Evolutionary conservation across 2,329 filamentous ascomycete species (phyloP), one percentile per base, ranked within the genome.

Genomic region (Botrytis aclada): DNA sequence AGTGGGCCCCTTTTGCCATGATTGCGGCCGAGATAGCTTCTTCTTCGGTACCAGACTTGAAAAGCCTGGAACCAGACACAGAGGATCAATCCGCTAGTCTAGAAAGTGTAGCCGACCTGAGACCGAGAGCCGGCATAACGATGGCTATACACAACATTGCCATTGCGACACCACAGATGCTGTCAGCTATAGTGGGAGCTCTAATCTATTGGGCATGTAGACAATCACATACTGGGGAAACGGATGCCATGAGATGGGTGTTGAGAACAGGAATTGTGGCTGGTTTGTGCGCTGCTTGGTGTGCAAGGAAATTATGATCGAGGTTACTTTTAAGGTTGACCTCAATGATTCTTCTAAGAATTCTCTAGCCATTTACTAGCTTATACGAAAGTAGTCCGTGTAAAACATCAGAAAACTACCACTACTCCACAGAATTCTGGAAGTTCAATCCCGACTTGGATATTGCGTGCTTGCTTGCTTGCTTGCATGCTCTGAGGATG

Each of bases 61-160:
- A 16, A 37, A 25, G 37, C 22, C 22, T 39, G 12, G 60, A 62
- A 62, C 39, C 22, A 25, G 60, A 41, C 20, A 62, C 32, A n/a
- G 60, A 62, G 12, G 34, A n/a, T 41, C 34, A 41, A 62, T 62
- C 22, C 25, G 60, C 22, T 39, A 62, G 34, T 25, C 4, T 14
- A 16, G 34, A n/a, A 5, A n/a, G 34, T 62, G 34, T 14, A 62
- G 20, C 12, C 5, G 34, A 62, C 34, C 60, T 62, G 34, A 62
- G 37, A 16, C 60, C 34, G 22, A 62, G 60, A 16, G 60, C 60
- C 10, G 60, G 60, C 22, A 62, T 62, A 62, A 62, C 60, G 60
- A 62, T 62, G 60, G 60, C 60, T 41, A 62, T 62, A 62, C 60
- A 62, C 60, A 62, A 62, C 25, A 62, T 62, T 25, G 60, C 60